Base-by-base conservation (phyloP, 2,329 filamentous ascomycete species). In the Apiospora sp. region DNA sequence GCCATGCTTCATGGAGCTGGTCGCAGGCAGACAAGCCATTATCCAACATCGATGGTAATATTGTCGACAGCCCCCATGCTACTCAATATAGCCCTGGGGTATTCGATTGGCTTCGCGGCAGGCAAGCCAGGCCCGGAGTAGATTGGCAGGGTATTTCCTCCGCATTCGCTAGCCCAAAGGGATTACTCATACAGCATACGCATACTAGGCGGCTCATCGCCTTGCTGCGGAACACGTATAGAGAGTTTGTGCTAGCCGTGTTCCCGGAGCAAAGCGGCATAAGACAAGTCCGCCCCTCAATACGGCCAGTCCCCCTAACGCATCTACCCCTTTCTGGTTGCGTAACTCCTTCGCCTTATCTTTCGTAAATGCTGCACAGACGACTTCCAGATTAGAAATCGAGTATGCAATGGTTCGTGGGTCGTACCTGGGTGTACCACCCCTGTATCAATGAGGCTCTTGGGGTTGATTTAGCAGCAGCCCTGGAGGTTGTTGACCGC, bases 121-220 rank as follows among this genome's bases (percentile, higher is more conserved):
- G 34, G 34, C 19, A 64, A 64, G 5, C 19, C 41, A n/a, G 58
- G 30, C 16, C 27, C 19, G 27, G 16, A 54, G 24, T 12, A 27
- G 58, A 22, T 19, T 41, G 34, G 12, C 34, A 64, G 34, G 58
- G 58, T 22, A 41, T 64, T 64, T n/a, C 10, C 19, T 64, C 34
- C n/a, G 16, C 30, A 41, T 6, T 41, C 58, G 22, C 30, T 64
- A 41, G 34, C 58, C 58, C 30, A 41, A 41, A 64, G 30, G 54
- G 58, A 64, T 41, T 14, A n/a, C 58, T 41, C 58, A 64, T 64
- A 64, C 34, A 64, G 58, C 51, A 34, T 30, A 30, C 27, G 27
- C 30, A 41, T 64, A 37, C 46, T 48, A 22, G 46, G 46, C n/a
- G 19, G 22, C 37, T 10, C 7, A 10, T 37, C 2, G 54, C 37